phyloP scores from a whole-genome alignment of 257 asterid species.

The Datura wrightii region DNA sequence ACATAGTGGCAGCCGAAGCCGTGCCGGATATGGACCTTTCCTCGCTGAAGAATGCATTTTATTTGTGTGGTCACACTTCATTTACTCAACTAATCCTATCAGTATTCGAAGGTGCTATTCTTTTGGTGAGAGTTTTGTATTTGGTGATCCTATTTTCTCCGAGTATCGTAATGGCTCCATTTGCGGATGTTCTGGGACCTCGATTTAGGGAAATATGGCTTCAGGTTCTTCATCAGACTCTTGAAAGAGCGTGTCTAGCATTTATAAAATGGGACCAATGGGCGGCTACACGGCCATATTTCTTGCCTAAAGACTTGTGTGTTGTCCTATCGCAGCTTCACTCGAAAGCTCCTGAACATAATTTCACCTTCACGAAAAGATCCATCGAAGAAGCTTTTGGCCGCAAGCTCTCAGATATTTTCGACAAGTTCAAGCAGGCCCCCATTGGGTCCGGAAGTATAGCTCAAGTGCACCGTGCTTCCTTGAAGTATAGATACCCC shows the following conservation, averaged over 20 bases:
- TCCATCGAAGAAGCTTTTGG: conserved; percentile 74
- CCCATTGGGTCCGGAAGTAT: no score
- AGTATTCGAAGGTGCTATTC: no score
- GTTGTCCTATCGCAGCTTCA: conserved; percentile 87
- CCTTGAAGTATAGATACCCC: conserved; percentile 57
- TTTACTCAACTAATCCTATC: no score
- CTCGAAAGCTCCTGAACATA: conserved; percentile 85
- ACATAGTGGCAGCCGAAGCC: conserved; percentile 60
- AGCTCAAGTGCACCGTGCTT: conserved; percentile 41
- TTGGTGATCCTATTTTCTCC: no score
- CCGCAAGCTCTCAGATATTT: conserved; percentile 64
- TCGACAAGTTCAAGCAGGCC: conserved; percentile 38
- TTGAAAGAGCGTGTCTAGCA: conserved; percentile 92
- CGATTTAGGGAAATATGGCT: conserved; percentile 33
- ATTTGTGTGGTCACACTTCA: no score
- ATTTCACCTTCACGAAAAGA: conserved; percentile 74
- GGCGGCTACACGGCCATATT: conserved; percentile 97
- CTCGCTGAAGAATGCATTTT: conserved; percentile 29
- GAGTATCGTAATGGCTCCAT: no score
- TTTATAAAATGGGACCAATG: conserved; percentile 98
- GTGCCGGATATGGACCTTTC: conserved; percentile 45
- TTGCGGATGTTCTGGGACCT: no score
- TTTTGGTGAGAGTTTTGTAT: no score
- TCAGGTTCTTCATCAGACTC: conserved; percentile 72
- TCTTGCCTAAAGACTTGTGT: conserved; percentile 82